phyloP scores from a whole-genome alignment of 2,329 filamentous ascomycete genomes.

The Colletotrichum sp. region DNA sequence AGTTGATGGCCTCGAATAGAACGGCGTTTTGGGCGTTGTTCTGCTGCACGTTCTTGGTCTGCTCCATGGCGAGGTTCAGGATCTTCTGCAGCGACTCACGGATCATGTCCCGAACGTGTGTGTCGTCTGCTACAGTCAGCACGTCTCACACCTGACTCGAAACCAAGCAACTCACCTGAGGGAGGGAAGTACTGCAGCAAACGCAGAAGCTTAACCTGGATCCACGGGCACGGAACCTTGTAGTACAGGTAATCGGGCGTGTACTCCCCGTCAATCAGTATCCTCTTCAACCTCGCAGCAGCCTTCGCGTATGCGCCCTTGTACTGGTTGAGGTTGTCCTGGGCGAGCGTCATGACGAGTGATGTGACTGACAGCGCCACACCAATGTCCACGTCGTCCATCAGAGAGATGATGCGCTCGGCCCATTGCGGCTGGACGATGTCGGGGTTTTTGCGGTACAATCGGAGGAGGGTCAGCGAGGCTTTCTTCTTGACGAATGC shows the following conservation, averaged over 20 bases:
- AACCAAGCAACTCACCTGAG: constrained; percentile 65
- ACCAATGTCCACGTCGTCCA: constrained; percentile 95
- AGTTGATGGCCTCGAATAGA: constrained; percentile 96
- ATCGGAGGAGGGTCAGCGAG: constrained; percentile 85
- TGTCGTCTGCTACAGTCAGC: constrained; percentile 69
- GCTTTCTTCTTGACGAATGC: constrained; percentile 99
- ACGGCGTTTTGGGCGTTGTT: constrained; percentile 99
- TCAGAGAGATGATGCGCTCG: constrained; percentile 96
- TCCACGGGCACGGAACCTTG: constrained; percentile 99
- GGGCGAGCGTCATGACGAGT: constrained; percentile 89
- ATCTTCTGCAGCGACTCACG: constrained; percentile 91
- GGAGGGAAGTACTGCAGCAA: constrained; percentile 96
- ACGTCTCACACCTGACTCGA: not conserved
- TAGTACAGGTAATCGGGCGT: constrained; percentile 95
- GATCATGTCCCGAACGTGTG: constrained; percentile 88
- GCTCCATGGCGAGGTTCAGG: constrained; percentile 87
- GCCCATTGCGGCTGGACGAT: constrained; percentile 98
- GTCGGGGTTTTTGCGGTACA: constrained; percentile 92
- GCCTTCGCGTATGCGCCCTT: constrained; percentile 94
- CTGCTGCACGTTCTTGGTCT: constrained; percentile 97
- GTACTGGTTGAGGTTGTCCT: constrained; percentile 94
- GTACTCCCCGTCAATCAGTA: constrained; percentile 89
- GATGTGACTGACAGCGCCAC: constrained; percentile 96
- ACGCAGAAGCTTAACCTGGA: constrained; percentile 92
- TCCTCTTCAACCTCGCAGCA: constrained; percentile 84